These are phyloP conservation scores for Juncus inflexus DNA, from an alignment of 176 grass and related monocot genomes.

Conservation along the genomic window DNA sequence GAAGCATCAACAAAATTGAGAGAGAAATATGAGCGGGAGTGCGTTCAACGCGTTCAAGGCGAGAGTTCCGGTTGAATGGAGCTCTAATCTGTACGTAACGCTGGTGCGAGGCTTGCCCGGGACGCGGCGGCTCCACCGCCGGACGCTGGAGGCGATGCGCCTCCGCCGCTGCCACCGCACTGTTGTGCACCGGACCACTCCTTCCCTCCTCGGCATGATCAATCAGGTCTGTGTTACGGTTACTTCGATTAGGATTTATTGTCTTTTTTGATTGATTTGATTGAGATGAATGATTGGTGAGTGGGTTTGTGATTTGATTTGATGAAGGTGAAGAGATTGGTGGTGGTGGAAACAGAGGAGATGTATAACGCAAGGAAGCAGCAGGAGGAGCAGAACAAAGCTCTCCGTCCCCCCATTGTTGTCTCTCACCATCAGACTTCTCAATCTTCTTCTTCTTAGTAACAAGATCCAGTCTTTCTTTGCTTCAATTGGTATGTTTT, in stretches of 20 bases:
- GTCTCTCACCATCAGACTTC: conserved; percentile 34
- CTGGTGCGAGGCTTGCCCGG: conserved; percentile 78
- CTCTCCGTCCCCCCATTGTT: conserved; percentile 69
- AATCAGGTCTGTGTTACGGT: conserved; percentile 41
- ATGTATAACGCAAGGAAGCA: conserved; percentile 75
- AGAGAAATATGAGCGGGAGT: conserved; percentile 50
- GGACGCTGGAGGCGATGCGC: conserved; percentile 93
- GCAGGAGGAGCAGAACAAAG: conserved; percentile 56
- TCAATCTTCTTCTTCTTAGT: neutral
- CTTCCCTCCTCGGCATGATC: conserved; percentile 88
- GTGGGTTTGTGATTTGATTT: conserved; percentile 1
- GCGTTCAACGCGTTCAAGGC: conserved; percentile 87
- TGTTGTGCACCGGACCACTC: conserved; percentile 82
- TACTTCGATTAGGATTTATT: neutral
- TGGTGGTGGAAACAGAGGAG: conserved; percentile 82
- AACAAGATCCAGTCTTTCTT: neutral
- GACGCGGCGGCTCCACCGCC: conserved; percentile 82
- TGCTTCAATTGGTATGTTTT: neutral
- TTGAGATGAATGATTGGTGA: neutral
- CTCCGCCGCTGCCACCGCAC: conserved; percentile 90
- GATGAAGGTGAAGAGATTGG: conserved; percentile 78
- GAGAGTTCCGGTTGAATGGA: conserved; percentile 60
- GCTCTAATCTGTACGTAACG: conserved; percentile 75
- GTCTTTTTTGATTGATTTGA: neutral
- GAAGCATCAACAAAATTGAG: neutral